Evolutionary conservation across 1,139 yeast genomes (phyloP), one percentile per base, ranked within the genome.

Genomic region (Debaryomyces udenii): DNA sequence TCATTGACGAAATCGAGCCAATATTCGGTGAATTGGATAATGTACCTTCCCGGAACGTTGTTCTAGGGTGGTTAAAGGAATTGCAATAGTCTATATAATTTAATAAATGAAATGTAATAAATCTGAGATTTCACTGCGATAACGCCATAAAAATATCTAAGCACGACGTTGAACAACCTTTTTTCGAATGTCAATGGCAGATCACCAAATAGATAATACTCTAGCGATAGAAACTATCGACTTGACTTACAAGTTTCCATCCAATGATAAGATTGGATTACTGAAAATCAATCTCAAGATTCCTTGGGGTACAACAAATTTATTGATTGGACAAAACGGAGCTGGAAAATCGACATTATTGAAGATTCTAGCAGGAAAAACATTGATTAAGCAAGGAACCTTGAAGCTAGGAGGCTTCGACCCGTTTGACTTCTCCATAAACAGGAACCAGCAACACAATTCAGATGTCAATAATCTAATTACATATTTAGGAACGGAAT

Each of bases 341-440:
- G 98, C 99, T 2, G 99, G 99, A 4, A 93, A 93, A 61, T 87
- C 96, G 1, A 93, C 99, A 0, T 64, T 93, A 35, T 71, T 93
- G 47, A 80, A 83, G 56, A 77, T 93, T 10, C 68, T 93, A 24
- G 96, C 98, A 1, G 99, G 99, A 6, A 93, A 91, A 56, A 89
- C 95, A 2, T 73, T 93, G 46, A 85, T 95, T 46, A 81, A 83
- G 42, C 70, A 77, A 24, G 97, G 96, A 0, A 64, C 73, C 18
- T 70, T 84, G 32, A 72, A 75, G 35, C 76, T 93, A 14, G 88
- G 89, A 29, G 96, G 96, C 1, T 70, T 78, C 41, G 96, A 93
- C 56, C 99, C 99, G 1, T 93, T 93, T 65, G 80, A 74, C 38
- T 85, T 85, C 35, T 79, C 90, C n/a, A 54, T 56, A 18, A 55